Conservation (phyloP, 441 rosid genomes). For the Raphanus hybrid region DNA sequence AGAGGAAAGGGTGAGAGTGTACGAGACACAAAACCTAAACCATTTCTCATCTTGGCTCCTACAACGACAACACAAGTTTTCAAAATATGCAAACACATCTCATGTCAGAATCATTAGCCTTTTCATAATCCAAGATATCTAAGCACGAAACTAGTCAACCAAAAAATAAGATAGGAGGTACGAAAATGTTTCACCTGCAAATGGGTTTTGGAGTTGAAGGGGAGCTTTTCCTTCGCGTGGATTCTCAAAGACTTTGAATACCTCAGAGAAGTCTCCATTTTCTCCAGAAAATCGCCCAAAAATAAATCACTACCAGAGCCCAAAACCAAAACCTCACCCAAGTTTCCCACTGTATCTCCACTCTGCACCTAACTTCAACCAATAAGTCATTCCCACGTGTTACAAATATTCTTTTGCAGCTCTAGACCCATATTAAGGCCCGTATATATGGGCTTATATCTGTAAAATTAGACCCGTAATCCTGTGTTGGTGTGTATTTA, state of each 20-base stretch:
- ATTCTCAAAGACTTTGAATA: constrained; percentile 71
- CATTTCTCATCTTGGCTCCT: background rate
- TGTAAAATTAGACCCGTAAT: background rate
- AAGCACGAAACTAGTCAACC: background rate
- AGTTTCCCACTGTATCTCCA: constrained; percentile 12
- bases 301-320: no score
- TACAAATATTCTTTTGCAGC: background rate
- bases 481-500: no score
- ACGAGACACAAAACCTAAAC: constrained; percentile 19
- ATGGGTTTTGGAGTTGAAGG: constrained; percentile 64
- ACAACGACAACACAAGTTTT: constrained; percentile 4
- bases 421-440: background rate
- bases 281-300: constrained; percentile 32
- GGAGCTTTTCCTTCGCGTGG: constrained; percentile 87
- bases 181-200: constrained; percentile 56
- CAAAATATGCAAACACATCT: no score
- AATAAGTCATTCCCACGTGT: background rate
- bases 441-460: background rate
- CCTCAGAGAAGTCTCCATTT: constrained; percentile 91
- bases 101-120: no score
- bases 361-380: constrained; percentile 22
- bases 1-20: background rate
- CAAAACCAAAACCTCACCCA: constrained; percentile 39
- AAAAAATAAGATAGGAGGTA: no score
- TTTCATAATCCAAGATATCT: no score